Conservation (phyloP, 2,329 filamentous ascomycete species). For the Diplodia scrobiculata region DNA sequence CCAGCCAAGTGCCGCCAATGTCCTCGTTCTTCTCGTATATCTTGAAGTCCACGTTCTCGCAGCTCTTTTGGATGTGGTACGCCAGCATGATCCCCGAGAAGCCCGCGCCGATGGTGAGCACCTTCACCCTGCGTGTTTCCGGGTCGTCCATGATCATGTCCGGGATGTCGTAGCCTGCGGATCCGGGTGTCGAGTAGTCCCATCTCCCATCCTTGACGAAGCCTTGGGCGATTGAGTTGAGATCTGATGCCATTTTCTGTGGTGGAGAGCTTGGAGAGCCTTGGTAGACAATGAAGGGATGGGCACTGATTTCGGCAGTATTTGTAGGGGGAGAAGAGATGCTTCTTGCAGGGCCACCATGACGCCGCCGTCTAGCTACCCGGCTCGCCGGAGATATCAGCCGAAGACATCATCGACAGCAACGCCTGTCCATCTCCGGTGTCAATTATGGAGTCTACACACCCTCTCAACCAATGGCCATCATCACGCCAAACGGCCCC, state of each 20-base stretch:
- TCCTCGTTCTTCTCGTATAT: slow-evolving; percentile 54
- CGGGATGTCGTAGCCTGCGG: slow-evolving; percentile 47
- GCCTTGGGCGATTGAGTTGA: slow-evolving; percentile 42
- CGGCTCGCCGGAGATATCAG: background rate
- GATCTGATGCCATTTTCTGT: slow-evolving; percentile 47
- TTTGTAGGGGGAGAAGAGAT: background rate
- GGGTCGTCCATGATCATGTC: slow-evolving; percentile 47
- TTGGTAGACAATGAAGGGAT: background rate
- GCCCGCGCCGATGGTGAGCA: slow-evolving; percentile 54
- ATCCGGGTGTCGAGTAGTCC: slow-evolving; percentile 50
- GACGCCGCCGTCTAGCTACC: background rate
- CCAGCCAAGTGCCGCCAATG: slow-evolving; percentile 52
- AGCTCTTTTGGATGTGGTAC: slow-evolving; percentile 52
- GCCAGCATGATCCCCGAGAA: slow-evolving; percentile 53
- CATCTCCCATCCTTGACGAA: slow-evolving; percentile 38
- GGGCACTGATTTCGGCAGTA: background rate
- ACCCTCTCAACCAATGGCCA: background rate
- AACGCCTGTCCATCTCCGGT: too few species aligned
- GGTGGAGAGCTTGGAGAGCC: background rate
- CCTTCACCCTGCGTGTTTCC: slow-evolving; percentile 49
- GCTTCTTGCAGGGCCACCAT: background rate
- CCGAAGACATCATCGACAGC: background rate
- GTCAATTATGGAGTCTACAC: background rate
- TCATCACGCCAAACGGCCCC: background rate
- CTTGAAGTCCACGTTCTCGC: slow-evolving; percentile 51